A percentile compares a stretch with the other conserved stretches of the same genome.
Conservation (phyloP, 2,329 filamentous ascomycete genomes). For the Fusarium sp. region DNA sequence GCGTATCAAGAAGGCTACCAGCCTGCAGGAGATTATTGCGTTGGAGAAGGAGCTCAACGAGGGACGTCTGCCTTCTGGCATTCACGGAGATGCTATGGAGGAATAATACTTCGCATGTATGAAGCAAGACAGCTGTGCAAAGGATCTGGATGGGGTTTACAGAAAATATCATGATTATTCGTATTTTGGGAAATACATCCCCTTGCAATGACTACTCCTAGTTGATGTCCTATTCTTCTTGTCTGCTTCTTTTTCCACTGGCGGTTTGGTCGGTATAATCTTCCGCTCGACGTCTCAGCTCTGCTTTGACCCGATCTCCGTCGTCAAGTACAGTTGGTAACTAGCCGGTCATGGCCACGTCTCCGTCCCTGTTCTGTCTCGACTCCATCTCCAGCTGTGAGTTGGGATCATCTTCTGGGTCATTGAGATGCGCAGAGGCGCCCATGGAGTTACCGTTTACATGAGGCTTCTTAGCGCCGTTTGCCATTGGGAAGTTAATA, state of each 20-base stretch:
- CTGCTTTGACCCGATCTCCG: not conserved
- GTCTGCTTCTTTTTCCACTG: not conserved
- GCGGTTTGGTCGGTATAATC: not conserved
- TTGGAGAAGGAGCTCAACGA: constrained; percentile 94
- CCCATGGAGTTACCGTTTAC: constrained; percentile 46
- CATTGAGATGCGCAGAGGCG: constrained; percentile 40
- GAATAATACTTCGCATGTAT: constrained; percentile 55
- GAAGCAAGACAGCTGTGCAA: constrained; percentile 6
- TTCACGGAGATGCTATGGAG: constrained; percentile 69
- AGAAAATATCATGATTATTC: constrained; percentile 29
- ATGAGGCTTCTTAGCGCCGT: constrained; percentile 45
- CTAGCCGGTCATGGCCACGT: constrained; percentile 71
- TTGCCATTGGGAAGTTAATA: constrained; percentile 35
- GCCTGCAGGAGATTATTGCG: constrained; percentile 86
- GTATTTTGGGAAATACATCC: constrained; percentile 27
- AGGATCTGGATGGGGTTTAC: constrained; percentile 9
- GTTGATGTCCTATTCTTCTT: not conserved
- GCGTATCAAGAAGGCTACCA: constrained; percentile 88
- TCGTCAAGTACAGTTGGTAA: not conserved
- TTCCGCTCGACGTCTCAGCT: not conserved
- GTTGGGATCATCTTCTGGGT: constrained; percentile 57
- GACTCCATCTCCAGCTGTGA: constrained; percentile 67
- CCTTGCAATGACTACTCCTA: not conserved
- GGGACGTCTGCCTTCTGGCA: constrained; percentile 81
- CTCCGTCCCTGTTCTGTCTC: constrained; percentile 59